Evolutionary conservation across 192 early-diverging fungal genomes (phyloP).

Genomic region (Gaertneriomyces semiglobifer): DNA sequence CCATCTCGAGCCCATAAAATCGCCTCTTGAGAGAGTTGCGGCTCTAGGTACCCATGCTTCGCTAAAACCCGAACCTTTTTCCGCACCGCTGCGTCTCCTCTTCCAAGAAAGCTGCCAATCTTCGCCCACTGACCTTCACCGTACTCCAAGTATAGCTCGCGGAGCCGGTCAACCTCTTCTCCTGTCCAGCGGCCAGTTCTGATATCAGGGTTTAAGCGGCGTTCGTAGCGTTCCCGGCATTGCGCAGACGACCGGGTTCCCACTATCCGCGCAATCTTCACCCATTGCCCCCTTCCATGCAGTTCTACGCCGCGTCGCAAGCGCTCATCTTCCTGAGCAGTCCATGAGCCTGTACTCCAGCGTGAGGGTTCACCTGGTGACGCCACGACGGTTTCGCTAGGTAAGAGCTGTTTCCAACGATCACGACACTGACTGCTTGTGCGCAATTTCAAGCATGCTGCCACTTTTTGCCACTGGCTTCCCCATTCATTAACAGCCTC

Average conservation of each 20-base stretch:
- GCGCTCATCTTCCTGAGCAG: background rate
- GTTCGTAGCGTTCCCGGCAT: slow-evolving; percentile 6
- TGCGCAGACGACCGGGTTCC: background rate
- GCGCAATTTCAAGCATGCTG: background rate
- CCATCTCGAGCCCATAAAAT: too few species aligned
- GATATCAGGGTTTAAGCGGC: background rate
- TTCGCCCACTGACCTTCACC: too few species aligned
- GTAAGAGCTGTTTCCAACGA: background rate
- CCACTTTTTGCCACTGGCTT: background rate
- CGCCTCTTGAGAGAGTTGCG: too few species aligned
- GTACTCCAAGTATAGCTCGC: too few species aligned
- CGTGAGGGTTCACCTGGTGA: too few species aligned
- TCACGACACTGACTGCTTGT: slow-evolving; percentile 1
- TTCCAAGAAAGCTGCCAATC: too few species aligned
- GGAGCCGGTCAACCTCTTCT: background rate
- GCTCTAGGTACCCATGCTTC: too few species aligned
- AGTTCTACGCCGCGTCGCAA: background rate
- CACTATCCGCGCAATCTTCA: background rate
- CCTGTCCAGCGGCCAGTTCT: background rate
- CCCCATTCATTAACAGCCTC: background rate
- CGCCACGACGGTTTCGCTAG: background rate
- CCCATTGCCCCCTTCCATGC: background rate
- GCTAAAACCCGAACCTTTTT: too few species aligned
- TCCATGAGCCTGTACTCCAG: background rate
- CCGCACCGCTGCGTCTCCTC: too few species aligned